phyloP scores from a whole-genome alignment of 345 rosid genomes.

The Diplotaxis tenuifolia region DNA sequence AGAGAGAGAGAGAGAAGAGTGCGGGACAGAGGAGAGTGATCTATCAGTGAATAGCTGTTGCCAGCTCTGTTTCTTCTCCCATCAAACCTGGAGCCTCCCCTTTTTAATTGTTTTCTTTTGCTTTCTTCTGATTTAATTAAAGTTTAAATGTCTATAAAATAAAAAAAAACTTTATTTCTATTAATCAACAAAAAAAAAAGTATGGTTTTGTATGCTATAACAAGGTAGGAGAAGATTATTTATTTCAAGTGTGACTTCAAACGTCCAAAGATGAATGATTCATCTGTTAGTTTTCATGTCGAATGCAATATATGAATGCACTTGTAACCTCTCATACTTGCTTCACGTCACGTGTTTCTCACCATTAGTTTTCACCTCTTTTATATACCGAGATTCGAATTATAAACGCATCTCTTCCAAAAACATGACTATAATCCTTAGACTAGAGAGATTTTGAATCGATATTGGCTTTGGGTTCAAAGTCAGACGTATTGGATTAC shows the following conservation, averaged over 20 bases:
- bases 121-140: slow-evolving; percentile 23
- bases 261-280: not conserved
- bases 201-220: not conserved
- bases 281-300: not conserved
- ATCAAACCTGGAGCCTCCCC: slow-evolving; percentile 27
- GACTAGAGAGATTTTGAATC: not conserved
- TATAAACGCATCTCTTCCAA: slow-evolving; percentile 7
- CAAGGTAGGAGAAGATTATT: not conserved
- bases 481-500: not conserved
- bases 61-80: slow-evolving; percentile 40
- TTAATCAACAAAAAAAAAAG: not conserved
- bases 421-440: not conserved
- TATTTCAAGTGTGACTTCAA: not conserved
- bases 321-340: slow-evolving; percentile 10
- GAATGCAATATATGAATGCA: slow-evolving; percentile 5
- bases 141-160: not conserved
- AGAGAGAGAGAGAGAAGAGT: slow-evolving; percentile 25
- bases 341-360: slow-evolving; percentile 6
- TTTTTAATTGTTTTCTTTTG: not conserved
- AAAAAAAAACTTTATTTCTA: not conserved
- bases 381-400: slow-evolving; percentile 6
- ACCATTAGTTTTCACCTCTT: slow-evolving; percentile 14
- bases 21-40: slow-evolving; percentile 38
- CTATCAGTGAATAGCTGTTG: slow-evolving; percentile 38
- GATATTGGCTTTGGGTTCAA: not conserved